Percentiles rank a stretch among this genome's conserved stretches.
Evolutionary conservation across 352 stramenopile genomes (phyloP).

Genomic region (Phytopythium helicoides): DNA sequence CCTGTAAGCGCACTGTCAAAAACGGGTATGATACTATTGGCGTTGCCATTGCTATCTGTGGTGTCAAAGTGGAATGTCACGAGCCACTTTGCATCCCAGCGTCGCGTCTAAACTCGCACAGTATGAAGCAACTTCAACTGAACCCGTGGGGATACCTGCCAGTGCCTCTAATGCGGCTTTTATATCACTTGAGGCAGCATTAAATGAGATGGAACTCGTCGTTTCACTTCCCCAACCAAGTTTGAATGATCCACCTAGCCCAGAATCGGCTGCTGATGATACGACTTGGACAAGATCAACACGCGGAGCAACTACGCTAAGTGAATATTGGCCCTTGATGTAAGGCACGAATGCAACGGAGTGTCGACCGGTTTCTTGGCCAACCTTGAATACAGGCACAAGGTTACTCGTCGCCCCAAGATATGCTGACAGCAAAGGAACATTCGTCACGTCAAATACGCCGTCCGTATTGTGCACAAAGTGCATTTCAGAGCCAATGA

Average conservation of each 20-base stretch:
- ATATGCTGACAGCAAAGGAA: constrained; percentile 77
- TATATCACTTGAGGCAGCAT: constrained; percentile 33
- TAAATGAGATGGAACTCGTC: constrained; percentile 57
- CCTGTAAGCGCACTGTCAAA: constrained; percentile 66
- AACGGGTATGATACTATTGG: constrained; percentile 20
- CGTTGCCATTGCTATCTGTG: constrained; percentile 3
- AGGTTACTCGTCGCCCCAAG: constrained; percentile 47
- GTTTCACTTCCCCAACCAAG: constrained; percentile 46
- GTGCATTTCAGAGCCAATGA: constrained; percentile 78
- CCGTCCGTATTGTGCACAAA: constrained; percentile 52
- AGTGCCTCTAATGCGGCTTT: constrained; percentile 68
- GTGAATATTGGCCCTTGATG: constrained; percentile 87
- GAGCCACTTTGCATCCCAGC: constrained; percentile 67
- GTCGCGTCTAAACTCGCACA: constrained; percentile 42
- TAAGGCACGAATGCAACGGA: constrained; percentile 86
- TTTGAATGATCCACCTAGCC: constrained; percentile 62
- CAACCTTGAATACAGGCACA: constrained; percentile 69
- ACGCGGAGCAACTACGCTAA: constrained; percentile 79
- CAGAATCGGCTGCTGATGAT: constrained; percentile 36
- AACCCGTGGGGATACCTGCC: constrained; percentile 36
- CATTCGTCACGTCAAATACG: constrained; percentile 43
- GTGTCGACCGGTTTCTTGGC: constrained; percentile 68
- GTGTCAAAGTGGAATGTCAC: constrained; percentile 52
- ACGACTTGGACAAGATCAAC: constrained; percentile 79
- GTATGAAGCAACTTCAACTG: constrained; percentile 21